These are phyloP conservation scores for Setaria viridis DNA, from an alignment of 202 grass and related monocot genomes.

Conservation along the genomic window DNA sequence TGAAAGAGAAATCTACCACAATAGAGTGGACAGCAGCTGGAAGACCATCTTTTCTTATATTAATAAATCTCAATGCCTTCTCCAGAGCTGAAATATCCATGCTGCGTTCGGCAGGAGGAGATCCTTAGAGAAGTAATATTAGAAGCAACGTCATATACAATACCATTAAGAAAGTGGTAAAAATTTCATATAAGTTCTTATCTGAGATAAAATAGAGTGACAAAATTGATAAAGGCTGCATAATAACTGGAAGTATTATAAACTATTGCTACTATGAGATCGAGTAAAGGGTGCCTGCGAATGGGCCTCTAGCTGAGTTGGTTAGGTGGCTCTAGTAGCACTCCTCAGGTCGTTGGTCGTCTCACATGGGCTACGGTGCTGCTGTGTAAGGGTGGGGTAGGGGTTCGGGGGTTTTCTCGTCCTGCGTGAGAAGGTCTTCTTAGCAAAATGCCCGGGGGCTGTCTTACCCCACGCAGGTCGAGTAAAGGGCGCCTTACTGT, in stretches of 20 bases:
- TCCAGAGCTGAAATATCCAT: constrained; percentile 86
- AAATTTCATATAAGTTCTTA: constrained; percentile 24
- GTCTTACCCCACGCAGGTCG: background rate
- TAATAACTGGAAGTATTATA: constrained; percentile 2
- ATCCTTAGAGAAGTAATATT: constrained; percentile 99
- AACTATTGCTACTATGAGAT: constrained; percentile 14
- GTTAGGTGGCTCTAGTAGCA: too few relatives aligned
- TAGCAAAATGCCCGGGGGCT: too few relatives aligned
- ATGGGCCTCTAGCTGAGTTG: too few relatives aligned
- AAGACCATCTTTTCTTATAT: constrained; percentile 78
- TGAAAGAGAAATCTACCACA: constrained; percentile 64
- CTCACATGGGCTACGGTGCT: too few relatives aligned
- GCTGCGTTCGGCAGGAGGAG: constrained; percentile 99
- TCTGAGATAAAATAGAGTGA: constrained; percentile 26
- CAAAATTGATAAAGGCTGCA: background rate
- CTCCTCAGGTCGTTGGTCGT: too few relatives aligned
- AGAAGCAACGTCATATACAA: constrained; percentile 76
- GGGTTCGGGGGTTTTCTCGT: too few relatives aligned
- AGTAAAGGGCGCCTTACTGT: constrained; percentile 10
- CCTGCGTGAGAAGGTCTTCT: too few relatives aligned
- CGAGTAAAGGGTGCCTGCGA: background rate
- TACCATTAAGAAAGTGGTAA: constrained; percentile 37
- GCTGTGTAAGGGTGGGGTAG: too few relatives aligned
- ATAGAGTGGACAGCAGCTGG: constrained; percentile 91
- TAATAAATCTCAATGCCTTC: constrained; percentile 87